Percentiles rank a stretch among this genome's conserved stretches.
Evolutionary conservation across 441 rosid genomes (phyloP).

Genomic region (Populus hybrid): DNA sequence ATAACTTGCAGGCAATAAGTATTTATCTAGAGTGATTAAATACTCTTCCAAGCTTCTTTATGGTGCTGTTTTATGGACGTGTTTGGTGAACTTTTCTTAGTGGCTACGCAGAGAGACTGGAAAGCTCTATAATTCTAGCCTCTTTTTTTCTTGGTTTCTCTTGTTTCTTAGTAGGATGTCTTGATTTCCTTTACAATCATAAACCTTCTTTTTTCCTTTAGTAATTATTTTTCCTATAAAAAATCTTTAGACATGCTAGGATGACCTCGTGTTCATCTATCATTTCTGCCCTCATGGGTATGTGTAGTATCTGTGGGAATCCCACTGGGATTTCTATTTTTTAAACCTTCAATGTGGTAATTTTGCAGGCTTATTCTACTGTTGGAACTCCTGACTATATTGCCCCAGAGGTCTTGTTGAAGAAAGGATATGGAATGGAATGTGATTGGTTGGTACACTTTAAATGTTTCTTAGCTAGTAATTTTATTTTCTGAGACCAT

Average conservation of each 20-base stretch:
- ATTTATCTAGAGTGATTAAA: not conserved
- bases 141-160: not conserved
- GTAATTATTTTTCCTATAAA: not conserved
- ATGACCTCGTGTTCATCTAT: not conserved
- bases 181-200: not conserved
- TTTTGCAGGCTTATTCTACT: constrained; percentile 88
- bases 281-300: not conserved
- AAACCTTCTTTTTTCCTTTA: not conserved
- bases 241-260: not conserved
- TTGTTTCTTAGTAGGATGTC: not conserved
- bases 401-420: too few relatives aligned
- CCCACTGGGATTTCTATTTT: constrained; percentile 6
- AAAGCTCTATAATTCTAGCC: not conserved
- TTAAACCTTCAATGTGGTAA: constrained; percentile 14
- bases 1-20: not conserved
- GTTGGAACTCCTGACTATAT: constrained; percentile 95
- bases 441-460: constrained; percentile 80
- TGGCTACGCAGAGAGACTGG: not conserved
- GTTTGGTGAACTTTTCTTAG: not conserved
- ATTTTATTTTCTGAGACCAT: constrained; percentile 8
- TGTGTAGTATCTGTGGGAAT: not conserved
- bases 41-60: not conserved
- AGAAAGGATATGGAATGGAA: constrained; percentile 99
- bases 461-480: not conserved
- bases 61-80: too few relatives aligned